Evolutionary conservation across 2,329 filamentous ascomycete species (phyloP).

Genomic region (Akanthomyces dipterigenus): DNA sequence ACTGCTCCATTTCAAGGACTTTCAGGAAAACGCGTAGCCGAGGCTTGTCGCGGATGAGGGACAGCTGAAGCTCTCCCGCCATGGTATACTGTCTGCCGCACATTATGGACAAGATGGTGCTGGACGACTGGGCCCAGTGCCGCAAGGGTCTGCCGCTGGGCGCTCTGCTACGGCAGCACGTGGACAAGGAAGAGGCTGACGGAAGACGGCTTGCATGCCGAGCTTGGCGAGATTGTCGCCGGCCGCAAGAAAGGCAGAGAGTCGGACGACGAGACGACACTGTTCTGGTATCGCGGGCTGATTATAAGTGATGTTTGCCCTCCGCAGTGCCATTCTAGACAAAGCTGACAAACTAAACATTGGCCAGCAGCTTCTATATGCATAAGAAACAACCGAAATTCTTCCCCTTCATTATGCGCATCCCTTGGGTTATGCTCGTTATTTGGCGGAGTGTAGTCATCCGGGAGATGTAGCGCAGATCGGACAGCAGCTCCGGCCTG

Average conservation of each 20-base stretch:
- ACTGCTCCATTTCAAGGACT: too few relatives aligned
- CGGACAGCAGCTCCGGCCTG: not conserved
- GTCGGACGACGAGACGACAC: constrained; percentile 12
- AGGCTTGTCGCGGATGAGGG: too few relatives aligned
- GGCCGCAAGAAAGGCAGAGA: constrained; percentile 11
- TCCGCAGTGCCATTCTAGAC: constrained; percentile 9
- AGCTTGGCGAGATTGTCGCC: constrained; percentile 12
- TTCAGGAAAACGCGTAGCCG: too few relatives aligned
- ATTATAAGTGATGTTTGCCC: constrained; percentile 13
- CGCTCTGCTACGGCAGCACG: constrained; percentile 12
- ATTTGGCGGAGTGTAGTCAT: not conserved
- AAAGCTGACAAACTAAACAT: constrained; percentile 11
- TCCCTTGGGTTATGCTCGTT: too few relatives aligned
- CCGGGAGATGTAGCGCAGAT: not conserved
- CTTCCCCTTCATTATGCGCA: too few relatives aligned
- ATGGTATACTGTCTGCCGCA: not conserved
- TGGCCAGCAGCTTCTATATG: constrained; percentile 11
- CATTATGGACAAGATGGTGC: constrained; percentile 12
- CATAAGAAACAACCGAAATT: not conserved
- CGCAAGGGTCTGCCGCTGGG: constrained; percentile 13
- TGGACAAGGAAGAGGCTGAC: constrained; percentile 12
- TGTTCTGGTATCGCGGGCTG: constrained; percentile 13
- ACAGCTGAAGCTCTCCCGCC: too few relatives aligned
- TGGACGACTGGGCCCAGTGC: constrained; percentile 13
- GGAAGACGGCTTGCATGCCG: constrained; percentile 11